A percentile compares a stretch with the other conserved stretches of the same genome.
Conservation (phyloP, 352 stramenopile species). For the Paralagenidium karlingii region DNA sequence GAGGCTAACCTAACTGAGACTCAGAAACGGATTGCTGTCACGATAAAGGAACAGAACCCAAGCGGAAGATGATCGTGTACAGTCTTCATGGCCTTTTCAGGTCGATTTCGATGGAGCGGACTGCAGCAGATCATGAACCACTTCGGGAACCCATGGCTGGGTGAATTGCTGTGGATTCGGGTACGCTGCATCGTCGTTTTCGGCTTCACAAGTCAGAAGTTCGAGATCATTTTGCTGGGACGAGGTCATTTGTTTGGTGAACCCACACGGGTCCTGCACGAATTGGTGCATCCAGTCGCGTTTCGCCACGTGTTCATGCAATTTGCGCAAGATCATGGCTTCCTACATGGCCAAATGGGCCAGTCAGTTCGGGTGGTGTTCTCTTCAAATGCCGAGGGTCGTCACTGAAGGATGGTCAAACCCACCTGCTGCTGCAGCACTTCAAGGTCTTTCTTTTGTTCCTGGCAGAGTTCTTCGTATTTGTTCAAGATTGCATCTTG, state of each 20-base stretch:
- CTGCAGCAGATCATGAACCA: slow-evolving; percentile 19
- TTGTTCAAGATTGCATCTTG: slow-evolving; percentile 22
- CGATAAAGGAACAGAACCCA: too few species aligned
- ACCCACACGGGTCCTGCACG: slow-evolving; percentile 41
- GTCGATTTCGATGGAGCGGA: too few species aligned
- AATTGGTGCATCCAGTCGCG: slow-evolving; percentile 65
- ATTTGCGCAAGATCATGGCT: too few species aligned
- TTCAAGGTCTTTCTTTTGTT: slow-evolving; percentile 46
- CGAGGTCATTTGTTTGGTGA: slow-evolving; percentile 37
- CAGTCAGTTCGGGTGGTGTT: too few species aligned
- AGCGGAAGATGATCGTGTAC: too few species aligned
- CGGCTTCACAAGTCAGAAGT: slow-evolving; percentile 41
- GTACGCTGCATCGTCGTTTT: slow-evolving; percentile 46
- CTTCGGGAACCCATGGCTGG: slow-evolving; percentile 56
- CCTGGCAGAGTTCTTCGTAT: slow-evolving; percentile 47
- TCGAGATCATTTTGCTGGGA: slow-evolving; percentile 41
- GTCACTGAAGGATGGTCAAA: slow-evolving; percentile 30
- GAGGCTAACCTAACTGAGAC: too few species aligned
- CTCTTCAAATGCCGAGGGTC: too few species aligned
- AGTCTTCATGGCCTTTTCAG: too few species aligned
- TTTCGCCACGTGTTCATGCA: slow-evolving; percentile 32
- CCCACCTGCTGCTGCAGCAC: slow-evolving; percentile 47
- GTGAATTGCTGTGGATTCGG: slow-evolving; percentile 46
- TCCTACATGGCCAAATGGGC: too few species aligned
- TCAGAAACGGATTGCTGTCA: too few species aligned